Conservation (phyloP, 1,139 yeast genomes). For the Pichia sp. region DNA sequence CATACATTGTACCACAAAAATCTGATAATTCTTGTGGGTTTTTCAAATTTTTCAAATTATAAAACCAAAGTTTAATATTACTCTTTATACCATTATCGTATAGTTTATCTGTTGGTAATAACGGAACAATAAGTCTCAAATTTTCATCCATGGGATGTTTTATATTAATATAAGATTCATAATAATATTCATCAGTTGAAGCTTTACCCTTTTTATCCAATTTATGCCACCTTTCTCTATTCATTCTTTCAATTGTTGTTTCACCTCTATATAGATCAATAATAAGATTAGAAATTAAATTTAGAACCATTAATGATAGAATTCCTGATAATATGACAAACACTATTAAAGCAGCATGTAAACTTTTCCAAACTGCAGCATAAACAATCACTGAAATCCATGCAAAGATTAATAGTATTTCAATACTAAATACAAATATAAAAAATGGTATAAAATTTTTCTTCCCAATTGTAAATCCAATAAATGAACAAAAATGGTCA, state of each 20-base stretch:
- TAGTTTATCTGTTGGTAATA: slow-evolving; percentile 23
- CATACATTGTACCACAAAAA: slow-evolving; percentile 16
- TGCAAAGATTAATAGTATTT: slow-evolving; percentile 30
- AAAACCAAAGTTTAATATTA: slow-evolving; percentile 22
- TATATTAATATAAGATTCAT: slow-evolving; percentile 21
- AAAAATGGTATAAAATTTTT: slow-evolving; percentile 47
- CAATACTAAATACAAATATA: slow-evolving; percentile 39
- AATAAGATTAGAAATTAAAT: slow-evolving; percentile 1
- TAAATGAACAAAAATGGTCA: slow-evolving; percentile 65
- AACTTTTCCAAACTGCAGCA: slow-evolving; percentile 28
- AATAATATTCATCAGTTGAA: slow-evolving; percentile 14
- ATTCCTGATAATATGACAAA: slow-evolving; percentile 4
- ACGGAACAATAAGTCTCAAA: slow-evolving; percentile 21
- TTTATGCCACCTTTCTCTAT: slow-evolving; percentile 13
- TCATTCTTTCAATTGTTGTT: slow-evolving; percentile 14
- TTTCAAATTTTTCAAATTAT: slow-evolving; percentile 3
- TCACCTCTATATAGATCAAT: slow-evolving; percentile 9
- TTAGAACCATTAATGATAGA: slow-evolving; percentile 4
- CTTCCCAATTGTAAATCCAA: slow-evolving; percentile 54
- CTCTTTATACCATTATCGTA: slow-evolving; percentile 25
- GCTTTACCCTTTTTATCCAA: background rate
- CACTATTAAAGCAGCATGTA: slow-evolving; percentile 13
- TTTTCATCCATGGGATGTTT: slow-evolving; percentile 18
- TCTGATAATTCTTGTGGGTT: slow-evolving; percentile 21
- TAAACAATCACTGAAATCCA: slow-evolving; percentile 7